A percentile compares a stretch with the other conserved stretches of the same genome.
phyloP scores from a whole-genome alignment of 495 filamentous ascomycete genomes.

The Cudoniella acicularis region DNA sequence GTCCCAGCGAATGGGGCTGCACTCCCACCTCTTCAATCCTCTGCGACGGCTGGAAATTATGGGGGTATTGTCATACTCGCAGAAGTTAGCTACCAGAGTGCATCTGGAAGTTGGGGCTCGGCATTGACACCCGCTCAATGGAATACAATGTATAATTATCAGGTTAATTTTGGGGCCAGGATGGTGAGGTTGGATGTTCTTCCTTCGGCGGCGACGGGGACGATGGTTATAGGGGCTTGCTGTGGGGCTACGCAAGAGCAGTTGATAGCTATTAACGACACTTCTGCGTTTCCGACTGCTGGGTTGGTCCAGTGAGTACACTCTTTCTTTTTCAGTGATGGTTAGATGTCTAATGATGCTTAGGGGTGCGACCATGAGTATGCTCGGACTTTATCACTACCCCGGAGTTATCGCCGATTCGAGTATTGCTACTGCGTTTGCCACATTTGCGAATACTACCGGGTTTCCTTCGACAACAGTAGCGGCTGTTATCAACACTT shows the following conservation, averaged over 20 bases:
- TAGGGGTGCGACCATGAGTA: slow-evolving; percentile 21
- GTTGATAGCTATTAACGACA: slow-evolving; percentile 46
- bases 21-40: slow-evolving; percentile 48
- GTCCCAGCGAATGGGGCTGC: slow-evolving; percentile 49
- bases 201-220: slow-evolving; percentile 48
- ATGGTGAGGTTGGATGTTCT: slow-evolving; percentile 61
- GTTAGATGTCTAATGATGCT: neutral
- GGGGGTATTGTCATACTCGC: slow-evolving; percentile 54
- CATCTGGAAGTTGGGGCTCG: slow-evolving; percentile 40
- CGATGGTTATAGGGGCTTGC: slow-evolving; percentile 35
- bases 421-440: slow-evolving; percentile 49
- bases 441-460: slow-evolving; percentile 40
- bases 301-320: slow-evolving; percentile 41
- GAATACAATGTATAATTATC: slow-evolving; percentile 53
- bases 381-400: slow-evolving; percentile 52
- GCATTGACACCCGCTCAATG: slow-evolving; percentile 54
- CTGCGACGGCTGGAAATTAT: slow-evolving; percentile 46
- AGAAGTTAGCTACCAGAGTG: slow-evolving; percentile 54
- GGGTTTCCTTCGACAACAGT: slow-evolving; percentile 26
- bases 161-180: slow-evolving; percentile 53
- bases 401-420: slow-evolving; percentile 51
- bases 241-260: slow-evolving; percentile 48
- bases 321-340: slow-evolving; percentile 33
- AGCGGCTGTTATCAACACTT: slow-evolving; percentile 59
- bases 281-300: slow-evolving; percentile 45